Evolutionary conservation across 495 filamentous ascomycete species (phyloP), one percentile per base, ranked within the genome.

Genomic region (Hypoxylon crocopeplum): DNA sequence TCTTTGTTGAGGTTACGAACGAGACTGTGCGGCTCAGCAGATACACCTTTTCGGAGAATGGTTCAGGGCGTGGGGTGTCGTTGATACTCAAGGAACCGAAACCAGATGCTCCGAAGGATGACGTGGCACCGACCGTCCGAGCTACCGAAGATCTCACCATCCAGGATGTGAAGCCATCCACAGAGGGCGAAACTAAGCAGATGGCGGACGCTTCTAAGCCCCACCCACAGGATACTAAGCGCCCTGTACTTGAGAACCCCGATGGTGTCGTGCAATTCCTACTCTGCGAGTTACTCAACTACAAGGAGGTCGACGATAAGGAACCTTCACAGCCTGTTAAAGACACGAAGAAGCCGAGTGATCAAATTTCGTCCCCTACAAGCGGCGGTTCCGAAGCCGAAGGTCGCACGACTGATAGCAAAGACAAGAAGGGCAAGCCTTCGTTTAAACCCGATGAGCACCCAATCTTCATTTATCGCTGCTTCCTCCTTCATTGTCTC

Each of bases 241-340:
- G 88, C 2, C 95, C 95, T 21, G 80, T 93, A 19, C 85, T 98
- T 2, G 93, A 97, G 70, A 89, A 93, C 56, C 91, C 95, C 0
- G 95, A 97, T 72, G 94, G 94, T 5, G 95, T 99, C 11, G 88
- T 98, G 54, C 91, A 97, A 66, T 98, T 96, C 75, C 79, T 99
- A 15, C 84, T 98, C n/a, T 93, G 88, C 37, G 93, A 99, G 69
- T 79, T 99, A 32, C 77, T 98, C 15, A 90, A 92, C 48, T 98
- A 96, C 70, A 88, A 87, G 66, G 92, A 96, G 63, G 91, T 95
- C 8, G 91, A 93, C 34, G 92, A 94, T 67, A 91, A 88, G 61
- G 88, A 91, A 52, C 46, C 71, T 5, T 38, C 77, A 8, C 56
- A 74, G 5, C 61, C 79, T n/a, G 42, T 66, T 7, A 80, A 84